Evolutionary conservation across 495 filamentous ascomycete species (phyloP).

Genomic region (Daldinia decipiens): DNA sequence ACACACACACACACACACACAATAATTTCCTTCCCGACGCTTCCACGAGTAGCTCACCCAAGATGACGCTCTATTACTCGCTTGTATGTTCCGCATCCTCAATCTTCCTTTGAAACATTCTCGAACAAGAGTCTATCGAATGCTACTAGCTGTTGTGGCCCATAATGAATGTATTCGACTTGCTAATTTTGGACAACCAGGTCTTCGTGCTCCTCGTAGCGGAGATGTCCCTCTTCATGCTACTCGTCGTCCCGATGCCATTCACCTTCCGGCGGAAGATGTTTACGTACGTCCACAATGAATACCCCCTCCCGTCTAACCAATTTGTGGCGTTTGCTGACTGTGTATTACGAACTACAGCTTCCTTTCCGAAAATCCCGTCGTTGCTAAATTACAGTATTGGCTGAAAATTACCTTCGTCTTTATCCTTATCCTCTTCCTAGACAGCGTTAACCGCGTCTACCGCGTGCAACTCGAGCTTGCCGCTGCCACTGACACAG

Average conservation of each 20-base stretch:
- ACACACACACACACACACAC: background rate
- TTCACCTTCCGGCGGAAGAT: slow-evolving; percentile 87
- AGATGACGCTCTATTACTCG: slow-evolving; percentile 99
- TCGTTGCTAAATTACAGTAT: slow-evolving; percentile 64
- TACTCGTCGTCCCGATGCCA: slow-evolving; percentile 90
- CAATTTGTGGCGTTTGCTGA: slow-evolving; percentile 3
- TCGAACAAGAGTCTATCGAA: slow-evolving; percentile 20
- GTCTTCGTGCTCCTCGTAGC: slow-evolving; percentile 91
- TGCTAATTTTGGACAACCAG: slow-evolving; percentile 61
- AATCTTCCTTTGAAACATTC: slow-evolving; percentile 10
- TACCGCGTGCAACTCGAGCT: slow-evolving; percentile 95
- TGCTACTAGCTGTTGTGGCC: background rate
- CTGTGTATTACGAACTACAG: slow-evolving; percentile 38
- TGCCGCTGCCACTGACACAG: slow-evolving; percentile 63
- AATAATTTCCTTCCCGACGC: slow-evolving; percentile 33
- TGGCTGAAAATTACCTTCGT: slow-evolving; percentile 90
- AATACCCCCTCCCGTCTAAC: background rate
- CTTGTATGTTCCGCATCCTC: slow-evolving; percentile 71
- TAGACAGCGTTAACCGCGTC: slow-evolving; percentile 98
- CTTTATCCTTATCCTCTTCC: slow-evolving; percentile 96
- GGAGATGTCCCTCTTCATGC: slow-evolving; percentile 93
- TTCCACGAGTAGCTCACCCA: slow-evolving; percentile 49
- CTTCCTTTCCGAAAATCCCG: slow-evolving; percentile 84
- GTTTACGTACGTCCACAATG: slow-evolving; percentile 72
- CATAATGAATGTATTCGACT: slow-evolving; percentile 19